These are phyloP conservation scores for Moniliella sp. DNA, from an alignment of 1,284 basidiomycete species.

Conservation along the genomic window DNA sequence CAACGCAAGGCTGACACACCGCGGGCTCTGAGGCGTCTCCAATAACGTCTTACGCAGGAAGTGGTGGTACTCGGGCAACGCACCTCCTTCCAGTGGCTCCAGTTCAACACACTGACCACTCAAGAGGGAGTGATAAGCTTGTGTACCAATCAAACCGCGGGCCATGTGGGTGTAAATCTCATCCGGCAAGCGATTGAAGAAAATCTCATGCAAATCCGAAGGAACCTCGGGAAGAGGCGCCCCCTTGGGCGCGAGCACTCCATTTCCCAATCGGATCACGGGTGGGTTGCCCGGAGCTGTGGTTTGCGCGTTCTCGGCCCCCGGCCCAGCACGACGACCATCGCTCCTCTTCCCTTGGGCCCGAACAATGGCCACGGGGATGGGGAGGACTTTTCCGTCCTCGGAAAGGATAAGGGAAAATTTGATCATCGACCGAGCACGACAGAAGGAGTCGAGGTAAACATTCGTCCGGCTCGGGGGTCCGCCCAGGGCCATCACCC, in stretches of 20 bases:
- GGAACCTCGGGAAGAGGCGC: constrained; percentile 77
- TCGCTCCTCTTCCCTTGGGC: too few species aligned
- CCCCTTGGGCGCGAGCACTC: too few species aligned
- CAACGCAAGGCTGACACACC: constrained; percentile 53
- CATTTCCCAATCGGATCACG: too few species aligned
- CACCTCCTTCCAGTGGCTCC: constrained; percentile 79
- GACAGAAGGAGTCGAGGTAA: constrained; percentile 69
- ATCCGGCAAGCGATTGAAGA: constrained; percentile 79
- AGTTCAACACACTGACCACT: constrained; percentile 58
- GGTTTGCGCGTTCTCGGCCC: too few species aligned
- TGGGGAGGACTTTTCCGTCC: constrained; percentile 57
- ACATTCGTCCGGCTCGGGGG: too few species aligned
- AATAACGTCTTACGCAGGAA: constrained; percentile 89
- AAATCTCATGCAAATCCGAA: constrained; percentile 74
- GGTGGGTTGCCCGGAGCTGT: too few species aligned
- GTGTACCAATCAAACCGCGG: constrained; percentile 64
- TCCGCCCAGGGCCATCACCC: too few species aligned
- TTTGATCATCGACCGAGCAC: constrained; percentile 74
- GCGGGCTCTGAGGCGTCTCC: constrained; percentile 64
- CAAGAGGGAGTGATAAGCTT: constrained; percentile 71
- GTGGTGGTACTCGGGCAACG: constrained; percentile 73
- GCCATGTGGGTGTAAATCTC: constrained; percentile 91
- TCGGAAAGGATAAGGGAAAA: constrained; percentile 78
- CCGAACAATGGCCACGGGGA: constrained; percentile 50
- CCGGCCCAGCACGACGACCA: too few species aligned